phyloP scores from a whole-genome alignment of 495 filamentous ascomycete genomes.

The Talaromyces wortmannii region DNA sequence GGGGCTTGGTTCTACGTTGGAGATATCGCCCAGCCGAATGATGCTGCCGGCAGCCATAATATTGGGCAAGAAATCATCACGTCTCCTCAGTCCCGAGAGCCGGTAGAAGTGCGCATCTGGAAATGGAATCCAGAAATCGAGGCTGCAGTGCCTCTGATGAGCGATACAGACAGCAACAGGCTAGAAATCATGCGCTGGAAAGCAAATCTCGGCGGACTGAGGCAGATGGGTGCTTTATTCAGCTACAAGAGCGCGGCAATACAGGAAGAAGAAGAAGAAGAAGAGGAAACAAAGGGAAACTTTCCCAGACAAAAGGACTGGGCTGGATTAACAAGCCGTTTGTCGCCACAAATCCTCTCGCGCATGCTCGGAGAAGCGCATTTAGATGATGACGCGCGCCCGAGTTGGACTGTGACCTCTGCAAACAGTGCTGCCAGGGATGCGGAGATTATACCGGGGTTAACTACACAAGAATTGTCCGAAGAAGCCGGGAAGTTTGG shows the following conservation, averaged over 20 bases:
- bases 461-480: conserved; percentile 15
- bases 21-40: conserved; percentile 12
- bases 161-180: conserved; percentile 15
- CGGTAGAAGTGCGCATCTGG: conserved; percentile 27
- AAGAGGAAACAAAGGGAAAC: conserved; percentile 23
- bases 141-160: conserved; percentile 17
- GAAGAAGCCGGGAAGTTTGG: not conserved
- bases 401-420: conserved; percentile 39
- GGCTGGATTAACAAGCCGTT: conserved; percentile 28
- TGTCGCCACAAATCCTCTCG: conserved; percentile 29
- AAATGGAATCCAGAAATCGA: conserved; percentile 36
- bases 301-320: conserved; percentile 31
- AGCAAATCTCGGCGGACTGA: conserved; percentile 30
- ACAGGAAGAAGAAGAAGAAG: not conserved
- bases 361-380: conserved; percentile 31
- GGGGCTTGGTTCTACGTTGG: conserved; percentile 57
- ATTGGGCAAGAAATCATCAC: not conserved
- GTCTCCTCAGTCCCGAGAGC: conserved; percentile 8
- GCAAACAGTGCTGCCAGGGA: conserved; percentile 37
- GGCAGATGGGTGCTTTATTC: conserved; percentile 35
- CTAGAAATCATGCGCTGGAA: conserved; percentile 33
- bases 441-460: conserved; percentile 43
- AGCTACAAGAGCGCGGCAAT: conserved; percentile 17
- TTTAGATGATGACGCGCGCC: conserved; percentile 29
- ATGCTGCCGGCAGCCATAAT: conserved; percentile 8